Base-by-base conservation (phyloP, 164 flowering plant genomes). In the Vitis amurensis region DNA sequence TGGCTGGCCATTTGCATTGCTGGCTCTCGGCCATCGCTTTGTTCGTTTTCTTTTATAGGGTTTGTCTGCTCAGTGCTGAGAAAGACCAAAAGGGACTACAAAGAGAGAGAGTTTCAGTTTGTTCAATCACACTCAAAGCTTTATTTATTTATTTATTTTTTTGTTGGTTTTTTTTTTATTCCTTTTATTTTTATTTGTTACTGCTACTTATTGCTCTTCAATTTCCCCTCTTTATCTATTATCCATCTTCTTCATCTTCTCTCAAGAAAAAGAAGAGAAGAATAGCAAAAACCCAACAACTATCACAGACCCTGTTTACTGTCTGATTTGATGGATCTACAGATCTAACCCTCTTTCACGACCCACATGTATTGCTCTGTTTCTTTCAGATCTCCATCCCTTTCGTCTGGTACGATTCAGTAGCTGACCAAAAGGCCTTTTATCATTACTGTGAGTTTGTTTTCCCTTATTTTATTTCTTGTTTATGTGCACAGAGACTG, bases 381-480 rank as follows among this genome's bases (percentile, higher is more conserved):
- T 53, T 73, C 73, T 37, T 73, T 77, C 65, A 72, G 81, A 75
- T 78, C 78, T 72, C 81, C 81, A 17, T 78, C 78, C 63, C 63
- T 74, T 64, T 69, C 76, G 27, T 64, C 72, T 47, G 23, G 31
- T 68, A 1, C 30, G 31, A 59, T 78, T 71, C 69, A 68, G 70
- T 66, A 48, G 75, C 69, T 64, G 50, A 63, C 13, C 63, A 17
- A 50, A 57, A 17, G 14, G 11, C 71, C 16, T 23, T 23, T 23
- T n/a, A 61, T 69, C 68, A 59, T 1, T 59, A 48, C 65, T 27
- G 77, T 68, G 67, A 78, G 77, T 71, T 68, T 44, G 3, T 50
- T 67, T 69, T 27, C 61, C 17, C 27, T 64, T 23, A n/a, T 19
- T 17, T 30, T 19, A 61, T 58, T 9, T 27, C 1, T 61, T 31